phyloP scores from a whole-genome alignment of 2,329 filamentous ascomycete genomes.

The Akanthomyces dipterigenus region DNA sequence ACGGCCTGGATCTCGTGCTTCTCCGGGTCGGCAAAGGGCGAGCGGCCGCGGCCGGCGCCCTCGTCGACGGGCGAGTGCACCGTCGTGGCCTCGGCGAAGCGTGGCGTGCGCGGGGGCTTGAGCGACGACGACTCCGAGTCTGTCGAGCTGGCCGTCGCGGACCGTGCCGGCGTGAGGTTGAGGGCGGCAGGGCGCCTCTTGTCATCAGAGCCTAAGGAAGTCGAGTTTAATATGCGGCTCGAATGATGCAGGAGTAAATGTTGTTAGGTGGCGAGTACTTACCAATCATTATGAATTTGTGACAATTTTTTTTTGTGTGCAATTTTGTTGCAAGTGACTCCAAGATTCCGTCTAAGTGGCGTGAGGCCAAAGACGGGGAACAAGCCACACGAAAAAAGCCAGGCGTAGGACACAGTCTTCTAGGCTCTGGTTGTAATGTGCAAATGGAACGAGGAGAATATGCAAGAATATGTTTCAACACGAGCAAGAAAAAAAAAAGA shows the following conservation, averaged over 20 bases:
- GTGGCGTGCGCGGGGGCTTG: constrained; percentile 65
- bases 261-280: neutral
- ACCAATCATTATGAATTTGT: constrained; percentile 8
- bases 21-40: constrained; percentile 55
- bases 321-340: neutral
- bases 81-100: constrained; percentile 74
- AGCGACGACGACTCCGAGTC: constrained; percentile 49
- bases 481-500: constrained; percentile 19
- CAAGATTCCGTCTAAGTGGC: neutral
- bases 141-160: constrained; percentile 42
- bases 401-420: constrained; percentile 7
- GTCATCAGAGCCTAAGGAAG: constrained; percentile 35
- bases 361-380: neutral
- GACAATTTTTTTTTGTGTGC: neutral
- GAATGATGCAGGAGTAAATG: neutral
- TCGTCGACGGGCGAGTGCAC: constrained; percentile 68
- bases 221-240: neutral
- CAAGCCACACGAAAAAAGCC: neutral
- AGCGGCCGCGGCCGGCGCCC: constrained; percentile 25
- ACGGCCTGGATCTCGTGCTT: constrained; percentile 71
- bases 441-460: neutral
- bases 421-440: neutral
- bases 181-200: constrained; percentile 51
- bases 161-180: constrained; percentile 44
- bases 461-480: neutral